Evolutionary conservation across 208 protist genomes (phyloP), one percentile per base, ranked within the genome.

Genomic region (Tritrichomonas musculus): DNA sequence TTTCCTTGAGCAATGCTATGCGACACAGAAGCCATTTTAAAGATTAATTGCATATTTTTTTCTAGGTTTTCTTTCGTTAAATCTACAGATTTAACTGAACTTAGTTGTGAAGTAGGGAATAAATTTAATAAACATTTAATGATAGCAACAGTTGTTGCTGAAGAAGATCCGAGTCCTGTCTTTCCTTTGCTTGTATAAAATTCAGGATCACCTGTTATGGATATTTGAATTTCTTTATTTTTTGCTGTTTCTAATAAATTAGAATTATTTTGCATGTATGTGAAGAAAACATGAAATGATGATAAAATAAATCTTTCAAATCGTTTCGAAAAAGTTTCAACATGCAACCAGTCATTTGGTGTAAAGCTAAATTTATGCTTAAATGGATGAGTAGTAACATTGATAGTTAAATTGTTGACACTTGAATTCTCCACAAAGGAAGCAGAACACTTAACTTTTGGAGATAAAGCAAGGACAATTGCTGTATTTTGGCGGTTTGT

Each of bases 111-210:
- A 60, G 53, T 69, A n/a, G 64, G 64, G 30, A 69, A n/a, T n/a
- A 69, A n/a, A n/a, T n/a, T n/a, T 14, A 88, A 53, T 36, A 88
- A 50, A 39, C 41, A 60, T 49, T 53, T 53, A 0, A 88, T 57
- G 25, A 88, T 88, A 39, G 77, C 53, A 39, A 88, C 47, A 8
- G 47, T 88, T 88, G 77, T 88, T 57, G 77, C 77, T 39, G 77
- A 88, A 57, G 47, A 57, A 13, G 77, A 88, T 2, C 77, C 77
- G 17, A 88, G 47, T 44, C 77, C 77, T 39, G 47, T 57, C 44
- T 88, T 88, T 39, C 77, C 77, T 4, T 60, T 49, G 53, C 57
- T 14, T 39, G 41, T 88, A 30, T 88, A 88, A 88, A 88, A 88
- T 88, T 88, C 25, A 33, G 47, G 41, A 36, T 88, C 77, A 36